Evolutionary conservation across 2,329 filamentous ascomycete species (phyloP).

Genomic region (Pestalotiopsis sp.): DNA sequence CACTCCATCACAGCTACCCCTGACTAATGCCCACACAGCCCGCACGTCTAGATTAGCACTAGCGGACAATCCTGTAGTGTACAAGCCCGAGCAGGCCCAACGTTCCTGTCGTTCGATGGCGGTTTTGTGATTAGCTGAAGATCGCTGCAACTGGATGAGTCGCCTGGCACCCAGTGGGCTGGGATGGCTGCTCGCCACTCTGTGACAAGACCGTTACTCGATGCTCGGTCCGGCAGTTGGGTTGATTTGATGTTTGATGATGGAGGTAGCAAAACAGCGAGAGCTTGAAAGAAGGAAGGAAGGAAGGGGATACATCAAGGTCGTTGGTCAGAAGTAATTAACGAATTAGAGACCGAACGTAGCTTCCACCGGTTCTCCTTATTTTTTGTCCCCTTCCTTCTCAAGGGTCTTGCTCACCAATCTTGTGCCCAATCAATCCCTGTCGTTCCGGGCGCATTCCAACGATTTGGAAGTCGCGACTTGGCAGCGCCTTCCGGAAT

Average conservation of each 20-base stretch:
- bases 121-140: background rate
- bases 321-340: background rate
- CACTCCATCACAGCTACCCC: background rate
- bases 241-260: background rate
- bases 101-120: background rate
- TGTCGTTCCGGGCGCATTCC: slow-evolving; percentile 9
- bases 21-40: background rate
- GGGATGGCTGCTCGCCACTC: background rate
- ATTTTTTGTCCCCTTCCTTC: background rate
- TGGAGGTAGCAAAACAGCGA: background rate
- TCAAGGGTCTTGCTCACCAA: background rate
- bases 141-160: background rate
- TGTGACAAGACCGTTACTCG: background rate
- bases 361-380: background rate
- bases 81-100: background rate
- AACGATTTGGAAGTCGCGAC: slow-evolving; percentile 4
- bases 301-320: background rate
- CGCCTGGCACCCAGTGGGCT: background rate
- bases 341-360: background rate
- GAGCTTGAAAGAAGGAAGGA: background rate
- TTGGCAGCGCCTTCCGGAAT: background rate
- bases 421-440: background rate
- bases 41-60: background rate
- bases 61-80: background rate
- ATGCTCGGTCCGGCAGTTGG: background rate